Base-by-base conservation (phyloP, 2,329 filamentous ascomycete genomes). In the Niveomyces coronatus region DNA sequence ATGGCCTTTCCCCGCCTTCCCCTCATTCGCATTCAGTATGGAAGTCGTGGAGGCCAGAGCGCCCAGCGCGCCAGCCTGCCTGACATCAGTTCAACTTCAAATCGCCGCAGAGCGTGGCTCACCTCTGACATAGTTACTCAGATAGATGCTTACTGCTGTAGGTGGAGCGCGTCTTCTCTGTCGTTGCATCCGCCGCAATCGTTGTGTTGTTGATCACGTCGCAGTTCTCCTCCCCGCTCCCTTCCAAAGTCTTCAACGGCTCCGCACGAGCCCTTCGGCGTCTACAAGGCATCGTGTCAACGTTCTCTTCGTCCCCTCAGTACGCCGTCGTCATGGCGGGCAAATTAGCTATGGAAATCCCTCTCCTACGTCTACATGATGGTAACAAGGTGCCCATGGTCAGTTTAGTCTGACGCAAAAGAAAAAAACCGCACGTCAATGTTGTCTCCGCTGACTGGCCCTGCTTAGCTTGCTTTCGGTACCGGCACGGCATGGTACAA, bases 401-500 rank as follows among this genome's bases (percentile, higher is more conserved):
- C 10, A 16, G 39, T 22, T 7, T 13, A 14, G 10, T 28, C 35
- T 15, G 13, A 9, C 20, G 17, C 19, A 14, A 27, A 28, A 19
- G 13, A n/a, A 26, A 28, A 17, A 19, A 9, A 20, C 9, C 18
- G 14, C 24, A 36, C 20, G n/a, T 23, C 27, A 23, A 37, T 29
- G 18, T 11, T 11, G 26, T 14, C 27, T 16, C 18, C n/a, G 19
- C 13, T 28, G 18, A 37, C 35, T 31, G 6, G 15, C 33, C 31
- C 8, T 23, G 13, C 19, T 9, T 26, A 37, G 35, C 35, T 35
- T n/a, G 39, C 26, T 16, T 40, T 40, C 15, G 39, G 39, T 24
- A 36, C 39, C 9, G 31, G 39, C 9, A 35, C 39, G 9, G 28
- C 33, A 22, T 40, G 39, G 39, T 40, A 24, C 28, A 40, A 40